These are phyloP conservation scores for Cystofilobasidium ferigula DNA, from an alignment of 768 basidiomycete species.

Conservation along the genomic window DNA sequence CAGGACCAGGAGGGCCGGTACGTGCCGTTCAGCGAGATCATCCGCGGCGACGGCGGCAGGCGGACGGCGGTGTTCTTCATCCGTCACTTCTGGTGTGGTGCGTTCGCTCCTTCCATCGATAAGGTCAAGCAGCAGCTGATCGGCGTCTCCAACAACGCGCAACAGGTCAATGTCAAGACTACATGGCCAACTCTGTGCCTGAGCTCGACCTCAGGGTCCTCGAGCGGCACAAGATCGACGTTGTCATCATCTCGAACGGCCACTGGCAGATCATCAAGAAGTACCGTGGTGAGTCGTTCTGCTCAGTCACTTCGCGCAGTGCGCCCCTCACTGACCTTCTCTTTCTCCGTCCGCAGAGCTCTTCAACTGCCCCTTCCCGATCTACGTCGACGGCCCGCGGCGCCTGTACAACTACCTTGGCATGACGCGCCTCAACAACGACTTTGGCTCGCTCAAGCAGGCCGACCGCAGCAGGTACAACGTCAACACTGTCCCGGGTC, in stretches of 20 bases:
- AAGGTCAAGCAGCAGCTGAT: not conserved
- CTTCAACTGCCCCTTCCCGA: constrained; percentile 37
- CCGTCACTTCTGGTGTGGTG: constrained; percentile 36
- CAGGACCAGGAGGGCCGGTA: constrained; percentile 27
- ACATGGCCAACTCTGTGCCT: constrained; percentile 32
- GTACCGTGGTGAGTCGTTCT: constrained; percentile 28
- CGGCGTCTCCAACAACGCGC: not conserved
- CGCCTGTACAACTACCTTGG: constrained; percentile 36
- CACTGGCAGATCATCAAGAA: constrained; percentile 38
- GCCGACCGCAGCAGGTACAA: constrained; percentile 35
- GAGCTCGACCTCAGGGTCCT: constrained; percentile 31
- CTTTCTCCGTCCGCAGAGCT: constrained; percentile 26
- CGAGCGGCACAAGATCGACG: not conserved
- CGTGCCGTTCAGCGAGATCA: constrained; percentile 27
- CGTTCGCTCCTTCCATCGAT: not conserved
- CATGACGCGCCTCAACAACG: constrained; percentile 35
- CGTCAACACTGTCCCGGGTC: constrained; percentile 31
- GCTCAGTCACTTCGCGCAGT: not conserved
- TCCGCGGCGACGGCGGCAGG: constrained; percentile 21
- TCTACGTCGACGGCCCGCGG: constrained; percentile 36
- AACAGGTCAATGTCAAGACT: constrained; percentile 33
- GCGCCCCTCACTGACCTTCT: not conserved
- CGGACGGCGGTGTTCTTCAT: constrained; percentile 39
- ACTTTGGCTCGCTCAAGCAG: constrained; percentile 34
- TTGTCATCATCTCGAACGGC: constrained; percentile 33